These are phyloP conservation scores for Nicotiana sylvestris DNA, from an alignment of 257 asterid genomes.

Conservation along the genomic window DNA sequence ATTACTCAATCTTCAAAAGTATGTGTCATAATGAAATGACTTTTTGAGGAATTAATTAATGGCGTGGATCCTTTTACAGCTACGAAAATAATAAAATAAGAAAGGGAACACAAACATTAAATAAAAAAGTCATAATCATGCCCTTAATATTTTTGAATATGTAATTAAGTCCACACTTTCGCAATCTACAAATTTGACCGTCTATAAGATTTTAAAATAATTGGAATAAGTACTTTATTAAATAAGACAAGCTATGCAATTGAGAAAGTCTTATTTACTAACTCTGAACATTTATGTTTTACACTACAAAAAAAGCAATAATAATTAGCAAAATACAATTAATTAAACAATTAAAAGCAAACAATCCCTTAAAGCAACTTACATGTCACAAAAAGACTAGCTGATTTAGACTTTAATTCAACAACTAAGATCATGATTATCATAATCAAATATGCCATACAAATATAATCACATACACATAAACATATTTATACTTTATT, in stretches of 20 bases:
- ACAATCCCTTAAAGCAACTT: not conserved
- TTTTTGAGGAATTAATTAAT: slow-evolving; percentile 7
- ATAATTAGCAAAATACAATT: no score
- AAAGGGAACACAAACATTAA: not conserved
- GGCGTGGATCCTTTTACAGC: not conserved
- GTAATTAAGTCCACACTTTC: not conserved
- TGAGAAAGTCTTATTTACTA: not conserved
- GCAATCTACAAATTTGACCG: not conserved
- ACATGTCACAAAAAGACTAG: no score
- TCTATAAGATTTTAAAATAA: not conserved
- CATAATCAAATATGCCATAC: no score
- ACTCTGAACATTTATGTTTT: not conserved
- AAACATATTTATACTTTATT: no score
- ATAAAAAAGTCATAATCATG: not conserved
- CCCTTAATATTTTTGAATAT: not conserved
- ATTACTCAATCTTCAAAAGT: slow-evolving; percentile 12
- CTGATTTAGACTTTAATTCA: no score
- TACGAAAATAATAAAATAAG: not conserved
- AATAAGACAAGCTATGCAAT: not conserved
- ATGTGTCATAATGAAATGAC: slow-evolving; percentile 1
- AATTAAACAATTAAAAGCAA: not conserved
- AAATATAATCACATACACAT: no score
- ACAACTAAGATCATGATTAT: no score
- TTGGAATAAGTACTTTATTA: not conserved
- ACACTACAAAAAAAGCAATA: no score